Percentiles rank a stretch among this genome's conserved stretches.
These are phyloP conservation scores for Alternaria burnsii DNA, from an alignment of 2,329 filamentous ascomycete genomes.

Conservation along the genomic window DNA sequence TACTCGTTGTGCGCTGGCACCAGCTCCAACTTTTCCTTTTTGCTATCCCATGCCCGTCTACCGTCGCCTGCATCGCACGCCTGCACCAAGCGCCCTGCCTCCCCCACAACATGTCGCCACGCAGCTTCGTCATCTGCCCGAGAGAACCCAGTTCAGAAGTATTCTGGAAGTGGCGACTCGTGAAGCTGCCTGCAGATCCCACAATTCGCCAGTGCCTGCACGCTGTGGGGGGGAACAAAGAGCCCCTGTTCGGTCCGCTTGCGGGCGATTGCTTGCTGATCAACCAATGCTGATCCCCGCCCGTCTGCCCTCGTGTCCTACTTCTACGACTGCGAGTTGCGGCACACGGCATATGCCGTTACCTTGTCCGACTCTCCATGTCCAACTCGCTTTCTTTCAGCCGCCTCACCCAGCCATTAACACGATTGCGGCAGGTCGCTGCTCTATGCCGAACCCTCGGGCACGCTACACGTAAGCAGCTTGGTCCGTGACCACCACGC, in stretches of 20 bases:
- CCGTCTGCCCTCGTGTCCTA: conserved; percentile 2
- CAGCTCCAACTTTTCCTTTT: background rate
- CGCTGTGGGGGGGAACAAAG: conserved; percentile 10
- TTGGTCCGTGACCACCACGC: conserved; percentile 15
- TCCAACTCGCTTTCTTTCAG: background rate
- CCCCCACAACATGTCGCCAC: conserved; percentile 19
- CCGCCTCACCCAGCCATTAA: conserved; percentile 9
- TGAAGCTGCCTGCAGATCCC: conserved; percentile 13
- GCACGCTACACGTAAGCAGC: conserved; percentile 27
- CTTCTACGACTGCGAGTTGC: background rate
- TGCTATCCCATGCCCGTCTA: background rate
- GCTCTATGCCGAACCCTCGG: conserved; percentile 20
- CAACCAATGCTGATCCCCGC: conserved; percentile 11
- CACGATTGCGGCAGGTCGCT: conserved; percentile 27
- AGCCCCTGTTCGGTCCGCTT: conserved; percentile 24
- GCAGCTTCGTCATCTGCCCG: conserved; percentile 25
- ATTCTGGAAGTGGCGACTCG: conserved; percentile 28
- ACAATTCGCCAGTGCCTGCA: conserved; percentile 16
- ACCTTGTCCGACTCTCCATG: background rate
- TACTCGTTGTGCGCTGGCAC: conserved; percentile 12
- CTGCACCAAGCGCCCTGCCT: background rate
- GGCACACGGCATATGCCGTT: background rate
- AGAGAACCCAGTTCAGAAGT: conserved; percentile 18
- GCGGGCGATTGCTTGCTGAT: conserved; percentile 18
- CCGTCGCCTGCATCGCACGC: background rate